These are phyloP conservation scores for Globisporangium apiculatum DNA, from an alignment of 352 stramenopile species.

Conservation along the genomic window DNA sequence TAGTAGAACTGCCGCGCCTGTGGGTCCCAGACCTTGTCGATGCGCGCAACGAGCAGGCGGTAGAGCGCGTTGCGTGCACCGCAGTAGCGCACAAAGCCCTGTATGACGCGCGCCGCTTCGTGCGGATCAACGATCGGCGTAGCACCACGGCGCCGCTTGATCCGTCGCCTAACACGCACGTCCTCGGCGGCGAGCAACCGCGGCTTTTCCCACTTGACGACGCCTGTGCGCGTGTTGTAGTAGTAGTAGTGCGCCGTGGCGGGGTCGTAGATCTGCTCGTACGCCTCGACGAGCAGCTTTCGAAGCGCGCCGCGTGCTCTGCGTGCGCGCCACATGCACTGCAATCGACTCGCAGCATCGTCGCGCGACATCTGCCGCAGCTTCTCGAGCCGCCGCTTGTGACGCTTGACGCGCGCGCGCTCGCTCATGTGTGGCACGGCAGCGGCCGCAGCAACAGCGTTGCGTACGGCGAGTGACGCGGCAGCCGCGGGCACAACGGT, in stretches of 20 bases:
- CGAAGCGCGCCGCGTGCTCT: constrained; percentile 33
- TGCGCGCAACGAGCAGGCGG: constrained; percentile 29
- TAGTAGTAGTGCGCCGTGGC: constrained; percentile 62
- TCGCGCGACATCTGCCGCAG: constrained; percentile 45
- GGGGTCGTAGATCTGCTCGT: constrained; percentile 74
- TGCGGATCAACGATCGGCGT: constrained; percentile 26
- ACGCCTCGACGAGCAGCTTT: constrained; percentile 35
- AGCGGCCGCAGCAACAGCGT: background rate
- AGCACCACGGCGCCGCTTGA: constrained; percentile 37
- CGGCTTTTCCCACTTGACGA: constrained; percentile 60
- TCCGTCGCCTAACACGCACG: constrained; percentile 26
- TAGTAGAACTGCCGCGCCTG: constrained; percentile 71
- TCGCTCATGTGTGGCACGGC: constrained; percentile 33
- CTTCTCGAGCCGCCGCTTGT: constrained; percentile 54
- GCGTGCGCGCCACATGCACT: constrained; percentile 37
- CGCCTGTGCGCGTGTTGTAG: constrained; percentile 65
- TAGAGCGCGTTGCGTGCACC: constrained; percentile 42
- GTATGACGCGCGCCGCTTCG: constrained; percentile 37
- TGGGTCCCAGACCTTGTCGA: constrained; percentile 68
- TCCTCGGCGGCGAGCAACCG: constrained; percentile 36
- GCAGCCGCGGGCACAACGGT: background rate
- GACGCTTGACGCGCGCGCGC: constrained; percentile 46
- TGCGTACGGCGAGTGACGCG: background rate
- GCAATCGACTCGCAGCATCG: constrained; percentile 45
- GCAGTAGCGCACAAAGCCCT: constrained; percentile 35